Evolutionary conservation across 2,329 filamentous ascomycete genomes (phyloP), one percentile per base, ranked within the genome.

Genomic region (Xylaria sp.): DNA sequence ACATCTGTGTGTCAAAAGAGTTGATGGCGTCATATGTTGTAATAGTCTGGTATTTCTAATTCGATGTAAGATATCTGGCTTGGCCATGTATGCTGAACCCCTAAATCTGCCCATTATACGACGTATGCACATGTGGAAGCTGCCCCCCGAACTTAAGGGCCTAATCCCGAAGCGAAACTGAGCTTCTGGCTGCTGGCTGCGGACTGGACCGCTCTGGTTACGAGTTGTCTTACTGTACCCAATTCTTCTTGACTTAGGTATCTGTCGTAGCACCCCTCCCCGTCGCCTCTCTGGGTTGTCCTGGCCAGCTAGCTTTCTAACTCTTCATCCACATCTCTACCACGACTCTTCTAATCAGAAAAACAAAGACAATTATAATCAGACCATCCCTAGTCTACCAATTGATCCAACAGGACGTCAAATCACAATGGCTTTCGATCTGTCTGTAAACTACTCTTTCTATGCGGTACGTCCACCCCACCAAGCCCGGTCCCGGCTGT

Each of bases 371-470:
- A 37, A 34, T 48, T 58, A 25, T 23, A 61, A 2, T 18, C 34
- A 18, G 23, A 55, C 5, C 15, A 13, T n/a, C 56, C 28, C 1
- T 51, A 9, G 7, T 28, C n/a, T n/a, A 46, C 9, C 3, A 65
- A 57, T 39, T 46, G 34, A 39, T n/a, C 32, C 23, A 15, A 28
- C 37, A 54, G 10, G 9, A 48, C 39, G n/a, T 51, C 32, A 50
- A 54, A 54, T 67, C 63, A 62, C 51, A 9, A 75, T 75, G 74
- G 32, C 64, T 15, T 61, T 68, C 37, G 71, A 74, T 57, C 48
- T 73, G 6, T 72, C 66, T 34, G 65, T 68, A 72, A 74, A 75
- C 66, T 75, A 74, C 65, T 75, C 74, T 64, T 68, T 75, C 68
- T 74, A 74, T 39, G 55, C 74, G 1, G 74, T 74, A 71, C n/a